phyloP scores from a whole-genome alignment of 129 eudicot species.

The Pulicaria dysenterica region DNA sequence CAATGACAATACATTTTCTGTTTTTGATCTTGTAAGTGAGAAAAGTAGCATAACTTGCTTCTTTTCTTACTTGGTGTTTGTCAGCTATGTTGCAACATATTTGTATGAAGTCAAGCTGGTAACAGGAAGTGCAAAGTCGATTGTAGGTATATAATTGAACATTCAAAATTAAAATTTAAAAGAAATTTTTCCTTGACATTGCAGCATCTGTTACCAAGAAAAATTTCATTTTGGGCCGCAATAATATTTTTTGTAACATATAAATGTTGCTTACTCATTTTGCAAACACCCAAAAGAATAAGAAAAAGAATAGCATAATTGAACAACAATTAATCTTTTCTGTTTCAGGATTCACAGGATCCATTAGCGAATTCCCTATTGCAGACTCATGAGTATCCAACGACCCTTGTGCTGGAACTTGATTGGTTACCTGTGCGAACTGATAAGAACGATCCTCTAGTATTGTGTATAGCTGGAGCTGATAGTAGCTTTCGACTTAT shows the following conservation, averaged over 20 bases:
- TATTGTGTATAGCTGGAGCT: conserved; percentile 98
- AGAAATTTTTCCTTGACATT: conserved; percentile 1
- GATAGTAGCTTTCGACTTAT: conserved; percentile 96
- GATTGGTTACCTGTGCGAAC: conserved; percentile 90
- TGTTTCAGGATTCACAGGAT: conserved; percentile 84
- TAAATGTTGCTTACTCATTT: background rate
- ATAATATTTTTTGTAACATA: background rate
- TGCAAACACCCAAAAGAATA: background rate
- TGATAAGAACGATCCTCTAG: conserved; percentile 83
- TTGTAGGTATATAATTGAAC: conserved; percentile 8
- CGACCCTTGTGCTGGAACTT: conserved; percentile 93
- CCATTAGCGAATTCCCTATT: conserved; percentile 87
- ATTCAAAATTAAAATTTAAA: conserved; percentile 1
- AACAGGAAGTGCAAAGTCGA: background rate
- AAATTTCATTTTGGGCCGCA: background rate
- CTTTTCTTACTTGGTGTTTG: conserved; percentile 30
- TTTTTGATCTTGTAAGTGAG: conserved; percentile 94
- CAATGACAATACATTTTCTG: conserved; percentile 86
- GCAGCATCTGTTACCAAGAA: conserved; percentile 1
- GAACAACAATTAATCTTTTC: background rate
- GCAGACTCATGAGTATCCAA: conserved; percentile 82
- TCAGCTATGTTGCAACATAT: conserved; percentile 35
- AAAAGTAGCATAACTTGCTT: conserved; percentile 34
- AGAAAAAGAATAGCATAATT: conserved; percentile 5
- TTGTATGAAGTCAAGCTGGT: conserved; percentile 14